Percentiles rank a stretch among this genome's conserved stretches.
Evolutionary conservation across 345 rosid genomes (phyloP).

Genomic region (Acer negundo): DNA sequence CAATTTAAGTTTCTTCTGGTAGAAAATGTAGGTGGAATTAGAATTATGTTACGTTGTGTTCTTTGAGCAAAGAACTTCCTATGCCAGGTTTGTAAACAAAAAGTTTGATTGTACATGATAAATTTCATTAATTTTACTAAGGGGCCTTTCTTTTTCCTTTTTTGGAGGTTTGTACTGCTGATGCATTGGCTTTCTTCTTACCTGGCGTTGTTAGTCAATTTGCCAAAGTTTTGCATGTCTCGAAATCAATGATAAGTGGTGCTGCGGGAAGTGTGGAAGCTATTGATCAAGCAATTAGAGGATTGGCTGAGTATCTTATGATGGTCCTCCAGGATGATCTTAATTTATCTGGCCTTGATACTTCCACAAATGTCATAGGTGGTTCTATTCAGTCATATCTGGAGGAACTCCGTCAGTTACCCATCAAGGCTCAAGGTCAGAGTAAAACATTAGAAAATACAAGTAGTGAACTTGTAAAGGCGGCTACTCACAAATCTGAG

Average conservation of each 20-base stretch:
- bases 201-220: conserved; percentile 96
- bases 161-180: conserved; percentile 83
- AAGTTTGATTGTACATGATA: not conserved
- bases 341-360: conserved; percentile 46
- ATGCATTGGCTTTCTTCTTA: conserved; percentile 89
- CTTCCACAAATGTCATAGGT: conserved; percentile 26
- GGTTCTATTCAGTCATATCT: conserved; percentile 51
- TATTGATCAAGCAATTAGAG: conserved; percentile 79
- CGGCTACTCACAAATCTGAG: conserved; percentile 27
- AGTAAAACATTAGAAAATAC: conserved; percentile 32
- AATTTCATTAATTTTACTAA: conserved; percentile 12
- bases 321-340: conserved; percentile 78
- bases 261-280: conserved; percentile 92
- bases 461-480: conserved; percentile 31
- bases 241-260: conserved; percentile 82
- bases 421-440: conserved; percentile 45
- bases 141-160: conserved; percentile 24
- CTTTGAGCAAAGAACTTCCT: not conserved
- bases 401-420: conserved; percentile 65
- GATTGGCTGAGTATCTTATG: conserved; percentile 89
- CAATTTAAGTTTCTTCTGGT: not conserved
- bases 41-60: conserved; percentile 4
- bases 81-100: not conserved
- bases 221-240: conserved; percentile 70
- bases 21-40: not conserved